phyloP scores from a whole-genome alignment of 2,329 filamentous ascomycete species.

The Bipolaris victoriae region DNA sequence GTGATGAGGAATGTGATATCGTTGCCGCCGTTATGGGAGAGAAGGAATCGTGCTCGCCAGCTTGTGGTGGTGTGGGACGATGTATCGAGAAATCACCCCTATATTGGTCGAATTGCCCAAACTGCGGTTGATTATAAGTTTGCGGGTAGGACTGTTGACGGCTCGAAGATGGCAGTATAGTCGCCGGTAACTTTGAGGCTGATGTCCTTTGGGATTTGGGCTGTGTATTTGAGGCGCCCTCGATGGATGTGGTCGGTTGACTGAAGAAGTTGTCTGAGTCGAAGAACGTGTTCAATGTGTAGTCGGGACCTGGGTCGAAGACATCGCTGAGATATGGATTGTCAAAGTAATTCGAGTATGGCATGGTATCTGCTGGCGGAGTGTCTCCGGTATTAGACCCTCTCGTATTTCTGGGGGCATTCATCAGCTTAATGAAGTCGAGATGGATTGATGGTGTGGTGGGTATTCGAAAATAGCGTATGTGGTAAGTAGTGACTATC shows the following conservation, averaged over 20 bases:
- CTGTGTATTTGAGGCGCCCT: conserved; percentile 24
- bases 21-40: conserved; percentile 23
- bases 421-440: conserved; percentile 25
- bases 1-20: conserved; percentile 42
- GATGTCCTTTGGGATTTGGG: conserved; percentile 23
- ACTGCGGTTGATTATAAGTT: conserved; percentile 27
- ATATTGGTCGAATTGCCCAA: conserved; percentile 28
- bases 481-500: background rate
- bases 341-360: conserved; percentile 25
- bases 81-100: conserved; percentile 29
- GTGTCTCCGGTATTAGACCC: conserved; percentile 35
- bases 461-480: conserved; percentile 13
- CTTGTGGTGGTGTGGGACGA: conserved; percentile 20
- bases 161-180: conserved; percentile 19
- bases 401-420: conserved; percentile 30
- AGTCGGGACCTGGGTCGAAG: conserved; percentile 31
- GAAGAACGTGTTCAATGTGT: conserved; percentile 38
- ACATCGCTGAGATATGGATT: conserved; percentile 33
- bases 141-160: conserved; percentile 21
- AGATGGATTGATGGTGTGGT: conserved; percentile 10
- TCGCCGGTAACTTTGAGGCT: conserved; percentile 24
- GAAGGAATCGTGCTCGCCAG: conserved; percentile 24
- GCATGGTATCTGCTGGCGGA: conserved; percentile 21
- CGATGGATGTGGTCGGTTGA: conserved; percentile 33
- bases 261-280: conserved; percentile 36